Evolutionary conservation across 2,329 filamentous ascomycete species (phyloP), one percentile per base, ranked within the genome.

Genomic region (Volutella citrinella): DNA sequence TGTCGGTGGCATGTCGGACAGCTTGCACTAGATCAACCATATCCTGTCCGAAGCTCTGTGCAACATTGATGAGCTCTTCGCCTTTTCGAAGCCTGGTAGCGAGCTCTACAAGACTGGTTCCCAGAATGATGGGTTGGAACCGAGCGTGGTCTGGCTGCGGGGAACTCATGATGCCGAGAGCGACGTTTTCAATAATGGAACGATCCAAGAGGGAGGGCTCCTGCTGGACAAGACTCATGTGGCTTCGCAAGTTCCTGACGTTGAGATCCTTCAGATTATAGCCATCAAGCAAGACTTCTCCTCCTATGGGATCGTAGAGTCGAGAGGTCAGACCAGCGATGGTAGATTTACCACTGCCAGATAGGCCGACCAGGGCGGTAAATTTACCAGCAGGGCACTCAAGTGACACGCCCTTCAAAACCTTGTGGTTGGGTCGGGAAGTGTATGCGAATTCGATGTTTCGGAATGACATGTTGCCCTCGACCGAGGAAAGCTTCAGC

Each of bases 341-440:
- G 3, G 74, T 78, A 7, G 72, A 76, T 42, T 79, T 78, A 4
- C 74, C 76, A 34, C 70, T 75, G 2, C 76, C 76, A 1, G 73
- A 78, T 1, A 74, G 65, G 0, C 77, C 78, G 3, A 80, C 75
- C 19, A 80, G 65, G 5, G 75, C 77, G 0, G 76, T 79, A 40
- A 67, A 61, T 43, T 71, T 68, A 20, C 65, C 62, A 14, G 65
- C 57, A n/a, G 48, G 77, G 62, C 61, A 55, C 63, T 65, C 51
- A 66, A 76, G 48, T 54, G 70, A 56, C 22, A 73, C 55, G 3
- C 59, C 57, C 18, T 67, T 61, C 2, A 76, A 56, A 5, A 72
- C 64, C 1, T 51, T 48, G 7, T 65, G 48, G 13, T 66, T 57
- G 4, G 67, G 66, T 5, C 68, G 55, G 0, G 68, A 70, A 3